Evolutionary conservation across 2,329 filamentous ascomycete species (phyloP).

Genomic region (Macrophomina phaseolina): DNA sequence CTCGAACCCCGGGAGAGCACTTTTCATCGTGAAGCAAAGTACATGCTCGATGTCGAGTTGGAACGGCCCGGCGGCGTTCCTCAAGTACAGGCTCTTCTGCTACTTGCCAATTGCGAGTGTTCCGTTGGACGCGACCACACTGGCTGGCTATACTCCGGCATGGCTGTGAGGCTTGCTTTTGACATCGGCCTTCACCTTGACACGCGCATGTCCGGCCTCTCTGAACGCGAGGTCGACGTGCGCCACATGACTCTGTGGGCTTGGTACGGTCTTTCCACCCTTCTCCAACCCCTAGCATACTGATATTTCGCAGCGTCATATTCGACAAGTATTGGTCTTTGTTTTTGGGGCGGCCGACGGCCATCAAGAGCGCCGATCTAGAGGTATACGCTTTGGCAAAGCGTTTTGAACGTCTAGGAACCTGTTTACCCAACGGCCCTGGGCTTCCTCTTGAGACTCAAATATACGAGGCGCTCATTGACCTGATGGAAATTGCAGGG

Average conservation of each 20-base stretch:
- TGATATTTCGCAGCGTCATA: constrained; percentile 27
- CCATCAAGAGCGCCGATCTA: constrained; percentile 60
- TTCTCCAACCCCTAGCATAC: neutral
- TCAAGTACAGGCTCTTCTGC: constrained; percentile 58
- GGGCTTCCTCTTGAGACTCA: constrained; percentile 44
- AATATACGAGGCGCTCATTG: constrained; percentile 59
- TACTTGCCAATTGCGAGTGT: constrained; percentile 61
- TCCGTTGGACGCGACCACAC: constrained; percentile 60
- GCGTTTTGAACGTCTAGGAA: constrained; percentile 52
- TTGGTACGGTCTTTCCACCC: constrained; percentile 36
- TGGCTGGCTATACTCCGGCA: constrained; percentile 59
- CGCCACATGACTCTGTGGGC: constrained; percentile 53
- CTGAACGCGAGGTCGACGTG: constrained; percentile 52
- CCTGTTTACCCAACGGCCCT: constrained; percentile 43
- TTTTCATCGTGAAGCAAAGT: constrained; percentile 60
- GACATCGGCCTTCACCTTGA: constrained; percentile 48
- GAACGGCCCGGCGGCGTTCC: constrained; percentile 60
- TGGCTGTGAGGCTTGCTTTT: constrained; percentile 32
- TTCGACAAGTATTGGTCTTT: constrained; percentile 54
- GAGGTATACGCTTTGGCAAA: constrained; percentile 56
- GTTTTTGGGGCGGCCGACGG: constrained; percentile 60
- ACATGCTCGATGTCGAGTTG: constrained; percentile 60
- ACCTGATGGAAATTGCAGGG: constrained; percentile 62
- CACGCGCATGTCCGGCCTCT: constrained; percentile 43
- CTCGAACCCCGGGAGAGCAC: constrained; percentile 58